These are phyloP conservation scores for Collybiopsis confluens DNA, from an alignment of 768 basidiomycete species.

Conservation along the genomic window DNA sequence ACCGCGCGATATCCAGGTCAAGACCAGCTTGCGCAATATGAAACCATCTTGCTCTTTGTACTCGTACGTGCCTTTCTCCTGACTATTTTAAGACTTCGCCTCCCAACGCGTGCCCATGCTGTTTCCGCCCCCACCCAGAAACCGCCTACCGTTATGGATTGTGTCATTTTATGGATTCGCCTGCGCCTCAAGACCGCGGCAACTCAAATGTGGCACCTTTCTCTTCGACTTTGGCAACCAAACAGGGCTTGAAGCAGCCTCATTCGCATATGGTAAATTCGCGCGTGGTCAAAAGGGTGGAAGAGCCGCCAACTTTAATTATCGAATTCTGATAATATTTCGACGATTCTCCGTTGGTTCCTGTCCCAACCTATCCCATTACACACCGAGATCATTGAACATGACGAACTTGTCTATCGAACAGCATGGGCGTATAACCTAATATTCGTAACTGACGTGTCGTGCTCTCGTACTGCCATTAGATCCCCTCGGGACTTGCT, in stretches of 20 bases:
- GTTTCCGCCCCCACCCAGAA: background rate
- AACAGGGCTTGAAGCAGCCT: too few relatives aligned
- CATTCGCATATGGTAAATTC: too few relatives aligned
- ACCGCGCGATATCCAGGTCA: too few relatives aligned
- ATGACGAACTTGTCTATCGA: background rate
- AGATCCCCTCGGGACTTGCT: background rate
- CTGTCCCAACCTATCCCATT: background rate
- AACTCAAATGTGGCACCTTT: background rate
- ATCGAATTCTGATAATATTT: too few relatives aligned
- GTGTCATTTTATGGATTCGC: background rate
- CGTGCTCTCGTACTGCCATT: background rate
- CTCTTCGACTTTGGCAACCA: too few relatives aligned
- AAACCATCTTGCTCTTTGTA: too few relatives aligned
- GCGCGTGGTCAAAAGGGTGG: too few relatives aligned
- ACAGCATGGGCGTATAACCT: background rate
- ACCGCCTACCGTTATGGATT: background rate
- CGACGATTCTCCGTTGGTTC: background rate
- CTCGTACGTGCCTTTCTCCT: too few relatives aligned
- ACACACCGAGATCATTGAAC: background rate
- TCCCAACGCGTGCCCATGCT: too few relatives aligned
- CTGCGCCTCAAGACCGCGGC: slow-evolving; percentile 1
- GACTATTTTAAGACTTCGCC: too few relatives aligned
- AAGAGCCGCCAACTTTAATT: too few relatives aligned
- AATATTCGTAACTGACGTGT: slow-evolving; percentile 1
- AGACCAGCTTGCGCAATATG: too few relatives aligned